These are phyloP conservation scores for Berkeleyomyces basicola DNA, from an alignment of 2,329 filamentous ascomycete genomes.

Conservation along the genomic window DNA sequence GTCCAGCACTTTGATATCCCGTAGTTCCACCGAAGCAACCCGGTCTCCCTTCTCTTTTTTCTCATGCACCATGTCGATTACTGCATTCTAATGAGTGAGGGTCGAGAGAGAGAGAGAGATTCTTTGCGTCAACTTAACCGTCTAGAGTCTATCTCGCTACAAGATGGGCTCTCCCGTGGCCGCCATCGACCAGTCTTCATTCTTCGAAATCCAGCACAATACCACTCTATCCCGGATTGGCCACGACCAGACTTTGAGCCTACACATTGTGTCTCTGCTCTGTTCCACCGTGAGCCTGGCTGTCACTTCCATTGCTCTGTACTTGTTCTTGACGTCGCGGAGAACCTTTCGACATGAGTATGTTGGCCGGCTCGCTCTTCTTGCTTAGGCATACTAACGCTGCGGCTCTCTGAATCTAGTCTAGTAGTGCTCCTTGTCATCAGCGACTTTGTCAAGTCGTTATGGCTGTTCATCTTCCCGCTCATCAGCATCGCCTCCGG, in stretches of 20 bases:
- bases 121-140: background rate
- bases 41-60: background rate
- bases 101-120: background rate
- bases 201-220: background rate
- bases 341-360: conserved; percentile 59
- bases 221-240: background rate
- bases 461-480: conserved; percentile 52
- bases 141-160: background rate
- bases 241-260: conserved; percentile 14
- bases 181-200: background rate
- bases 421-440: conserved; percentile 59
- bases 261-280: conserved; percentile 23
- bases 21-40: no score
- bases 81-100: background rate
- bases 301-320: conserved; percentile 39
- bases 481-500: conserved; percentile 38
- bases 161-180: background rate
- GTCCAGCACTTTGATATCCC: no score
- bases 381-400: background rate
- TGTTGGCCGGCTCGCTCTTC: conserved; percentile 18
- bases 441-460: conserved; percentile 53
- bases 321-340: conserved; percentile 60
- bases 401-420: conserved; percentile 23
- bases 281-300: conserved; percentile 37
- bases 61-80: background rate